Percentiles rank a stretch among this genome's conserved stretches.
phyloP scores from a whole-genome alignment of 2,329 filamentous ascomycete genomes.

The Ambrosiella xylebori region DNA sequence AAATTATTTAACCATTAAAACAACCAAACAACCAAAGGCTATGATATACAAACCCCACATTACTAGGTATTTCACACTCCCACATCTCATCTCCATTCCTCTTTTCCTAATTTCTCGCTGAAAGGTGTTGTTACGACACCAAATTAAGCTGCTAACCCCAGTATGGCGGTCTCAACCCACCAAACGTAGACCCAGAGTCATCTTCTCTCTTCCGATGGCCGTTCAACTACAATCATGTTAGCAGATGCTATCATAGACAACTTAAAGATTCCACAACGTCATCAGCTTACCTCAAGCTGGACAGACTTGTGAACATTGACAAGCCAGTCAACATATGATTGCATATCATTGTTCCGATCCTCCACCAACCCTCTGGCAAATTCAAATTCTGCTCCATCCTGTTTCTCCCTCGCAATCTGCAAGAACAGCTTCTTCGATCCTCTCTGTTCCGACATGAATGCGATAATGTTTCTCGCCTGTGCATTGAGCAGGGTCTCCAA shows the following conservation, averaged over 20 bases:
- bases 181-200: constrained; percentile 36
- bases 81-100: too few relatives aligned
- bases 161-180: constrained; percentile 41
- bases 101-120: too few relatives aligned
- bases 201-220: constrained; percentile 58
- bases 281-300: constrained; percentile 58
- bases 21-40: too few relatives aligned
- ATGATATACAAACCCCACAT: too few relatives aligned
- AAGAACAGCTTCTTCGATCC: constrained; percentile 78
- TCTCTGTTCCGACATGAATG: constrained; percentile 64
- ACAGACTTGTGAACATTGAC: constrained; percentile 89
- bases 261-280: neutral
- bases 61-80: too few relatives aligned
- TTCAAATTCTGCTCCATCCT: constrained; percentile 92
- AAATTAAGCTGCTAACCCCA: constrained; percentile 22
- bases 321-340: constrained; percentile 96
- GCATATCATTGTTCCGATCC: constrained; percentile 92
- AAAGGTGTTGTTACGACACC: too few relatives aligned
- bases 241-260: neutral
- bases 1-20: too few relatives aligned
- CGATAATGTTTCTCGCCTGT: constrained; percentile 82
- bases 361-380: constrained; percentile 84
- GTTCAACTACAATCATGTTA: constrained; percentile 30
- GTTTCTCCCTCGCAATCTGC: constrained; percentile 77
- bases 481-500: constrained; percentile 86